Evolutionary conservation across 106 monocot genomes (phyloP), one percentile per base, ranked within the genome.

Genomic region (Acorus gramineus): DNA sequence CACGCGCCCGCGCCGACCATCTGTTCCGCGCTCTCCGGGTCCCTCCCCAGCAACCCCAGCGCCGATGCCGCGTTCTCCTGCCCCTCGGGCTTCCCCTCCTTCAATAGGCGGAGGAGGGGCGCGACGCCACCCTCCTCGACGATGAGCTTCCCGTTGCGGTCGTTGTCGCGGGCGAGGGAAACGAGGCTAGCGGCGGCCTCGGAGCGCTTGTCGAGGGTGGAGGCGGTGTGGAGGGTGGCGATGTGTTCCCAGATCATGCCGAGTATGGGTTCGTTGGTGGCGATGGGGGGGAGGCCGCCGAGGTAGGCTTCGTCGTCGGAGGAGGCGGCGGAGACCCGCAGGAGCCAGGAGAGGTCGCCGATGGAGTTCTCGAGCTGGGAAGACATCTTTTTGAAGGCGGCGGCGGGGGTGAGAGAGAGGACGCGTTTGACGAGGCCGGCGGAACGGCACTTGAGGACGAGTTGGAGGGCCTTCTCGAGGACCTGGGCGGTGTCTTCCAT

Each of bases 51-150:
- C 8, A 73, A 43, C 2, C 65, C 65, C 5, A 73, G 55, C 10
- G 65, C 65, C 6, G 44, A 13, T 2, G 56, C 73, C 3, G 73
- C 65, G 13, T 44, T 57, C 51, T 73, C 65, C 47, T 73, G 73
- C 50, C 56, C 73, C 14, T 73, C 43, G 2, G 51, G 13, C 43
- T 14, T 48, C 14, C 65, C 64, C 9, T 73, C 73, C 57, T 73
- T 73, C 9, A 65, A 6, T 13, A 58, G 55, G 65, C 51, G 64
- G 6, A 65, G 50, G 5, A 73, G 73, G 28, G 65, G 64, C 3
- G 5, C 56, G 44, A 73, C 47, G 5, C 73, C 73, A 4, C 73
- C 73, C 46, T 73, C 73, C 65, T 65, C 73, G 4, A 73, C 11
- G 11, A 73, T 73, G 42, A 73, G 56, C 50, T 65, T 65, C 46